Evolutionary conservation across 805 yeast species (phyloP).

Genomic region (Candida railenensis): DNA sequence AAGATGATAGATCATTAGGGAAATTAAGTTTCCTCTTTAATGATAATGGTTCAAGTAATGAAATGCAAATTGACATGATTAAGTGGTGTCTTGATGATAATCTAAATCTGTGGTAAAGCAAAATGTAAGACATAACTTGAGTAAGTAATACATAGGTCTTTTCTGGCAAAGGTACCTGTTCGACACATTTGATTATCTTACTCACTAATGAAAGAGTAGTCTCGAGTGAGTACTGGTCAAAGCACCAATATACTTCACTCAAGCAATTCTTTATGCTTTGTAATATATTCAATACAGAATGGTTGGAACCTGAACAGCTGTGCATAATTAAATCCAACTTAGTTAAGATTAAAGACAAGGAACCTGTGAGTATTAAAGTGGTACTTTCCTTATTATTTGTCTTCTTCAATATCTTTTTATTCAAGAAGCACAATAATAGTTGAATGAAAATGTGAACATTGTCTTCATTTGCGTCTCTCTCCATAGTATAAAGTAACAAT

Average conservation of each 20-base stretch:
- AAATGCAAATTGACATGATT: conserved; percentile 46
- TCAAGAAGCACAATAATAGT: not conserved
- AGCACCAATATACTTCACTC: conserved; percentile 52
- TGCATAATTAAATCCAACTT: conserved; percentile 8
- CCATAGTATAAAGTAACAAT: not conserved
- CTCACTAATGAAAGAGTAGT: conserved; percentile 42
- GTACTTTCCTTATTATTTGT: conserved; percentile 8
- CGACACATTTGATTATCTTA: conserved; percentile 13
- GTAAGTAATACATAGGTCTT: conserved; percentile 39
- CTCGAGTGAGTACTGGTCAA: conserved; percentile 69
- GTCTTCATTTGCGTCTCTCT: not conserved
- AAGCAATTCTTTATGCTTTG: conserved; percentile 38
- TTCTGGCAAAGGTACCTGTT: conserved; percentile 7
- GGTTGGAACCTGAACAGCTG: conserved; percentile 7
- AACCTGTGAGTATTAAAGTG: conserved; percentile 20
- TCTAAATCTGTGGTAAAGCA: conserved; percentile 69
- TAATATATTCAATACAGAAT: conserved; percentile 10
- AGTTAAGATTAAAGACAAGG: conserved; percentile 26
- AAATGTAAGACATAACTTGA: conserved; percentile 55
- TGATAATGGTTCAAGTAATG: conserved; percentile 49
- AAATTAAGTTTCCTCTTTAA: conserved; percentile 16
- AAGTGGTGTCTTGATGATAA: conserved; percentile 74
- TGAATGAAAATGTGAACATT: not conserved
- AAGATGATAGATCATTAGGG: conserved; percentile 13
- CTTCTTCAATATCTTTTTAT: conserved; percentile 9